A percentile compares a stretch with the other conserved stretches of the same genome.
Conservation (phyloP, 352 stramenopile genomes). For the Peronospora farinosa region DNA sequence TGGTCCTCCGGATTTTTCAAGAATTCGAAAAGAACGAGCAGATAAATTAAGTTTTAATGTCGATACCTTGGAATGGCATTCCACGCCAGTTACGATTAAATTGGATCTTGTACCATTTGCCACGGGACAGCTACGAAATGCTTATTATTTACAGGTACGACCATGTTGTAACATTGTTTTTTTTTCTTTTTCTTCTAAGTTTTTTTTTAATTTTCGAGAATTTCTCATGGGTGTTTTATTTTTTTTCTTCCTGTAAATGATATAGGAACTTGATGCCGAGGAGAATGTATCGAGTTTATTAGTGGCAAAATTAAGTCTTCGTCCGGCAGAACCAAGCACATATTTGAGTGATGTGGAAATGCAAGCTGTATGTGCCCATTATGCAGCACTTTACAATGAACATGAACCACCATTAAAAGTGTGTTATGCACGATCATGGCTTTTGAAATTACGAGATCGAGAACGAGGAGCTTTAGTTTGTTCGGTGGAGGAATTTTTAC, state of each 20-base stretch:
- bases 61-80: slow-evolving; percentile 76
- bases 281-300: slow-evolving; percentile 35
- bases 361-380: slow-evolving; percentile 83
- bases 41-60: slow-evolving; percentile 83
- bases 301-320: slow-evolving; percentile 73
- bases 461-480: slow-evolving; percentile 53
- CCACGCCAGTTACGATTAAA: slow-evolving; percentile 51
- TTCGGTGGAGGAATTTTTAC: slow-evolving; percentile 73
- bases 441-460: slow-evolving; percentile 63
- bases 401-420: slow-evolving; percentile 76
- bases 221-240: too few species aligned
- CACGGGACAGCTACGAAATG: slow-evolving; percentile 71
- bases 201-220: too few species aligned
- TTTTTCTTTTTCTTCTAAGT: too few species aligned
- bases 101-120: slow-evolving; percentile 76
- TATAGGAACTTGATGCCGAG: slow-evolving; percentile 38
- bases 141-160: slow-evolving; percentile 62
- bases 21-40: slow-evolving; percentile 53
- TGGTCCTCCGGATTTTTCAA: slow-evolving; percentile 54
- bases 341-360: slow-evolving; percentile 86
- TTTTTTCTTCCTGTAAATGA: too few species aligned
- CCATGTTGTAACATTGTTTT: too few species aligned
- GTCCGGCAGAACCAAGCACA: slow-evolving; percentile 52
- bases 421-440: slow-evolving; percentile 75
- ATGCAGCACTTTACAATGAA: slow-evolving; percentile 82